Evolutionary conservation across 1,284 basidiomycete genomes (phyloP).

Genomic region (Rhodotorula sp.): DNA sequence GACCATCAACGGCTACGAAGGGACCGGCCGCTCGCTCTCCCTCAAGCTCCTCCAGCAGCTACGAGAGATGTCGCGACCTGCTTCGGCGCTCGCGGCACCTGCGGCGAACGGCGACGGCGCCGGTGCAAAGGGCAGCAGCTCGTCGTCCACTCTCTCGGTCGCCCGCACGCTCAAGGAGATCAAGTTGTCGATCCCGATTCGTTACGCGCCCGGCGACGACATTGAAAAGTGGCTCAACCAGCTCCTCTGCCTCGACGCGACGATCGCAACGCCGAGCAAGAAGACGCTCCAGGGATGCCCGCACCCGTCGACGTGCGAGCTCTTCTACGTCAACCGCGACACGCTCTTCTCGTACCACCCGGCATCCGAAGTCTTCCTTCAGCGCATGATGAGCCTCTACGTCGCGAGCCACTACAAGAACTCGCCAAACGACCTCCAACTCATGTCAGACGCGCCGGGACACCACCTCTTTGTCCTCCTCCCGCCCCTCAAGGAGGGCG

Average conservation of each 20-base stretch:
- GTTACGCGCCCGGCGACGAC: conserved; percentile 82
- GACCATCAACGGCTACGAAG: conserved; percentile 99
- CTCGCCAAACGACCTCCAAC: conserved; percentile 95
- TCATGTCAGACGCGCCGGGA: conserved; percentile 93
- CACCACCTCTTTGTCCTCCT: conserved; percentile 95
- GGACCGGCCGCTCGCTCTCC: conserved; percentile 93
- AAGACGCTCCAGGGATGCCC: conserved; percentile 70
- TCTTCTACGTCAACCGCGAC: conserved; percentile 94
- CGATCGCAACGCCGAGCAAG: conserved; percentile 62
- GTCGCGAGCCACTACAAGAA: conserved; percentile 99
- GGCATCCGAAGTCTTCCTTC: conserved; percentile 92
- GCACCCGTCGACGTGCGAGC: conserved; percentile 88
- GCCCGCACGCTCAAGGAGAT: conserved; percentile 86
- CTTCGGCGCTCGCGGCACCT: conserved; percentile 61
- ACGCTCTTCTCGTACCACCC: conserved; percentile 97
- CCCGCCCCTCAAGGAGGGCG: conserved; percentile 83
- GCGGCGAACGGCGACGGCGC: conserved; percentile 56
- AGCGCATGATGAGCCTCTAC: conserved; percentile 97
- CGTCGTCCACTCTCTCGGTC: conserved; percentile 46
- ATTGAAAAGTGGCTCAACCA: conserved; percentile 94
- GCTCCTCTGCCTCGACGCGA: conserved; percentile 90
- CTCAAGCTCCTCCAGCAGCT: conserved; percentile 98
- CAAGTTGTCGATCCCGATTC: conserved; percentile 91
- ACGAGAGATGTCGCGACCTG: conserved; percentile 77
- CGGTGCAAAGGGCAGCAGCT: conserved; percentile 34